Base-by-base conservation (phyloP, 495 filamentous ascomycete genomes). In the Oidiodendron maius region DNA sequence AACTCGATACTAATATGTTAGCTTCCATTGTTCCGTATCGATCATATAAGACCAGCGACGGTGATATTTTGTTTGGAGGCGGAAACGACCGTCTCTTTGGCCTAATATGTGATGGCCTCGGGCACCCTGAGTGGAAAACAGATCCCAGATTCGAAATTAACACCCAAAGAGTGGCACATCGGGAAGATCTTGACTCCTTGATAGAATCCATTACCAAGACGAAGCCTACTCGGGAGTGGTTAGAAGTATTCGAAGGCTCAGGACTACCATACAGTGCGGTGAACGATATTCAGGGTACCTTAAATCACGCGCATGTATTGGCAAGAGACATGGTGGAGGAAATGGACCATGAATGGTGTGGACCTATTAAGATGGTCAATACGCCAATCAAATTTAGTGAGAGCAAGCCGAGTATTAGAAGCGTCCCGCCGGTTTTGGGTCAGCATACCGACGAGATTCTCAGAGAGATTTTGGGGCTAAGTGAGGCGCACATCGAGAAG, bases 371-470 rank as follows among this genome's bases (percentile, higher is more conserved):
- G 66, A 60, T 97, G 46, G 80, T 98, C 20, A 95, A 93, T 58
- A 91, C 91, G n/a, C 93, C 93, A 0, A 81, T 98, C 51, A 98
- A 98, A 64, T 97, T 88, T 65, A 95, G 89, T 9, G 78, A 89
- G 43, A 83, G 85, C 9, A 79, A 73, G 46, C 88, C 91, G 1
- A 72, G 81, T n/a, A 78, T 95, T 12, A 70, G 91, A 3, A 86
- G 70, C 4, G 78, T 88, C 17, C 93, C 93, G 37, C 93, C 93
- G 10, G 85, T 83, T 3, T 67, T 98, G 35, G 93, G 93, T 0
- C 82, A 98, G 63, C 93, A 98, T 67, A 97, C 93, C 1, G 74
- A 93, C 56, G 89, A 97, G 66, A 73, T 98, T 2, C 66, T 98
- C 46, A 53, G 66, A 21, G 76, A 80, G 1, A 56, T 87, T 21